Evolutionary conservation across 257 asterid genomes (phyloP).

Genomic region (Agastache rugosa): DNA sequence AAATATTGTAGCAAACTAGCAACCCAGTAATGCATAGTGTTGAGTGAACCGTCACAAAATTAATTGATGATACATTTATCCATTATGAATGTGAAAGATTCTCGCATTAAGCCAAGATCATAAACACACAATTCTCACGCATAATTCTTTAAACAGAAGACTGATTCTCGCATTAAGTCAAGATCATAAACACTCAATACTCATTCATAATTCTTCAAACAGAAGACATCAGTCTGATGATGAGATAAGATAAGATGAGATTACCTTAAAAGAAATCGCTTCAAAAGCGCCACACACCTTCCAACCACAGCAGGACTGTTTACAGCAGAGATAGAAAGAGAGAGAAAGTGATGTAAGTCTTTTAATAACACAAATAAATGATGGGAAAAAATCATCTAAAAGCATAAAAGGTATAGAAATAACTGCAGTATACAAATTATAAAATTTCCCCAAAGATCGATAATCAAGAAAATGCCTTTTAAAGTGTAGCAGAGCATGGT

Average conservation of each 20-base stretch:
- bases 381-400: conserved; percentile 18
- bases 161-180: neutral
- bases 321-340: conserved; percentile 7
- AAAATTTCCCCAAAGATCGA: neutral
- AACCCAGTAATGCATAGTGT: conserved; percentile 1
- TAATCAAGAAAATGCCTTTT: neutral
- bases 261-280: conserved; percentile 91
- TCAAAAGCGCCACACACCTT: conserved; percentile 91
- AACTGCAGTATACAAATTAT: conserved; percentile 18
- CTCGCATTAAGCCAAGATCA: neutral
- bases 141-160: conserved; percentile 27
- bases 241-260: conserved; percentile 34
- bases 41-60: neutral
- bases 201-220: conserved; percentile 23
- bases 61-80: neutral
- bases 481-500: conserved; percentile 1
- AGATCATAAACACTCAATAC: conserved; percentile 4
- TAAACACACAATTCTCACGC: conserved; percentile 8
- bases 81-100: conserved; percentile 27
- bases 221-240: conserved; percentile 23
- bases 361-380: neutral
- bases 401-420: conserved; percentile 17
- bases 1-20: conserved; percentile 8
- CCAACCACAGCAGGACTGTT: conserved; percentile 99
- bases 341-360: conserved; percentile 37